A percentile compares a stretch with the other conserved stretches of the same genome.
These are phyloP conservation scores for Wickerhamomyces mucosus DNA, from an alignment of 805 yeast species.

Conservation along the genomic window DNA sequence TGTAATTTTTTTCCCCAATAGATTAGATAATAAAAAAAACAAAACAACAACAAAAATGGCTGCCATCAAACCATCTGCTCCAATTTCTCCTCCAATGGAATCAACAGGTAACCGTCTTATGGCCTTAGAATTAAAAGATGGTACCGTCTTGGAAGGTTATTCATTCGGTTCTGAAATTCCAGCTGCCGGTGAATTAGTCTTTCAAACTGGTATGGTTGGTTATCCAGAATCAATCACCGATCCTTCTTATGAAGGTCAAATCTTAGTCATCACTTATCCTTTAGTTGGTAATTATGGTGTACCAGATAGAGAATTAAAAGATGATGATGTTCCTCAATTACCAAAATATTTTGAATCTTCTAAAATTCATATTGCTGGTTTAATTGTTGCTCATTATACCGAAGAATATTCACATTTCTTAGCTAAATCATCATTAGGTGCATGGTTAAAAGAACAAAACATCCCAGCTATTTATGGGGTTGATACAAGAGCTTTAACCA, in stretches of 20 bases:
- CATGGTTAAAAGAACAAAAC: constrained; percentile 86
- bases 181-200: constrained; percentile 94
- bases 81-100: constrained; percentile 86
- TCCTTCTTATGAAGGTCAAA: constrained; percentile 97
- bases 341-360: constrained; percentile 92
- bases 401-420: constrained; percentile 91
- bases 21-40: no score
- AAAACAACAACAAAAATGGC: no score
- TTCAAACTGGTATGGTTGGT: constrained; percentile 99
- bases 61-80: constrained; percentile 44
- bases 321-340: constrained; percentile 62
- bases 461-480: constrained; percentile 97
- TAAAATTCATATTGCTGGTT: constrained; percentile 91
- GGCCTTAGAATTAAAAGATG: constrained; percentile 85
- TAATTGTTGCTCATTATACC: constrained; percentile 93
- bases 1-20: no score
- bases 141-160: constrained; percentile 82
- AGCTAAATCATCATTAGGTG: constrained; percentile 86
- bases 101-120: constrained; percentile 73
- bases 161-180: constrained; percentile 91
- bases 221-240: constrained; percentile 97
- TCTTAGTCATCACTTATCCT: constrained; percentile 92
- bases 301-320: constrained; percentile 74
- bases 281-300: constrained; percentile 98
- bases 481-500: constrained; percentile 92